phyloP scores from a whole-genome alignment of 2,329 filamentous ascomycete species.

The Lecanicillium sp. region DNA sequence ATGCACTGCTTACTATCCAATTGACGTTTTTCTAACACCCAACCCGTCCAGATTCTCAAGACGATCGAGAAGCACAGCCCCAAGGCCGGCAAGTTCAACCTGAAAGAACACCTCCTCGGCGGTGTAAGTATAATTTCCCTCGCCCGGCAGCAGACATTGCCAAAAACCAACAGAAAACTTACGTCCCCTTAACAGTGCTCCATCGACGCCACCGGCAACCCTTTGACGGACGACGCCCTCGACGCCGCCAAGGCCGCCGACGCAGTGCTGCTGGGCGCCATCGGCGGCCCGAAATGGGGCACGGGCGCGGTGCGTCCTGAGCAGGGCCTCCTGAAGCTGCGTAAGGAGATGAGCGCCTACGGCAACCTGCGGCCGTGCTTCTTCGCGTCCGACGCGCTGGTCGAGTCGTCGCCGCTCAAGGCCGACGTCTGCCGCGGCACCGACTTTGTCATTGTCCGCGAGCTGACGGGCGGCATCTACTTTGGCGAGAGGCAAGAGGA shows the following conservation, averaged over 20 bases:
- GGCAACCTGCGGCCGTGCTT: conserved; percentile 94
- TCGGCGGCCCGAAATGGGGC: conserved; percentile 96
- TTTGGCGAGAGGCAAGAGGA: conserved; percentile 83
- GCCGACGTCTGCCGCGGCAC: conserved; percentile 76
- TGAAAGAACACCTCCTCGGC: conserved; percentile 83
- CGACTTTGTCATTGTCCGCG: conserved; percentile 88
- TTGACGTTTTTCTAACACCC: too few species aligned
- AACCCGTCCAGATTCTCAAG: conserved; percentile 66
- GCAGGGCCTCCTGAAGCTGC: conserved; percentile 81
- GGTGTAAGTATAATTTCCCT: conserved; percentile 58
- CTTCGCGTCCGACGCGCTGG: conserved; percentile 81
- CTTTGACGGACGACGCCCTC: conserved; percentile 78
- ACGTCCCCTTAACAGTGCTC: conserved; percentile 54
- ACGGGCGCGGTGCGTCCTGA: conserved; percentile 83
- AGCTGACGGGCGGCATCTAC: conserved; percentile 90
- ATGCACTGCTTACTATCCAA: too few species aligned
- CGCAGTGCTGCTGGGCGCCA: conserved; percentile 85
- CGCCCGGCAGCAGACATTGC: neutral
- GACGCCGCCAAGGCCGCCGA: conserved; percentile 76
- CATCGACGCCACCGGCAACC: conserved; percentile 71
- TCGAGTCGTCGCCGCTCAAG: conserved; percentile 82
- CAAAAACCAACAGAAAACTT: neutral
- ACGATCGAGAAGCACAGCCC: conserved; percentile 65
- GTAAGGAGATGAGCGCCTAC: conserved; percentile 90
- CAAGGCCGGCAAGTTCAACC: conserved; percentile 70